Conservation (phyloP, 129 eudicot genomes). For the Dittrichia graveolens region DNA sequence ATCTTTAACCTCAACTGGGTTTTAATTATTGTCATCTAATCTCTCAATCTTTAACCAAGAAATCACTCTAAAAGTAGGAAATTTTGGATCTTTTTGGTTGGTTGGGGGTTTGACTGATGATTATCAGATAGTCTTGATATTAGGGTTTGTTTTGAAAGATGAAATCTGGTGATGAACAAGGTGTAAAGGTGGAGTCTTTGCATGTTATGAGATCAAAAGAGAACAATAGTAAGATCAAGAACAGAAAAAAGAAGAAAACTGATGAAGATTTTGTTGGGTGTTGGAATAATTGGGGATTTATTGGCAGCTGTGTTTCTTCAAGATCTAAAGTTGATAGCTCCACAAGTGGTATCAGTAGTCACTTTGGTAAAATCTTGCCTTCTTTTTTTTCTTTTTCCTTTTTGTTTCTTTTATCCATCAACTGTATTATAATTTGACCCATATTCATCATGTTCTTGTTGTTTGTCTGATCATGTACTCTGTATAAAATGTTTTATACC, state of each 20-base stretch:
- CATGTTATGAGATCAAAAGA: slow-evolving; percentile 58
- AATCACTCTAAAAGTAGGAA: slow-evolving; percentile 26
- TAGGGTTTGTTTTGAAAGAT: slow-evolving; percentile 53
- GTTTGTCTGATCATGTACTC: slow-evolving; percentile 3
- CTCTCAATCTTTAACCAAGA: slow-evolving; percentile 27
- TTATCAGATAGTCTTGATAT: slow-evolving; percentile 34
- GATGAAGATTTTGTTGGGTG: slow-evolving; percentile 64
- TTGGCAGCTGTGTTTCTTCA: slow-evolving; percentile 88
- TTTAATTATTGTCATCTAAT: slow-evolving; percentile 27
- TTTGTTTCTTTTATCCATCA: background rate
- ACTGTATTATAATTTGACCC: slow-evolving; percentile 8
- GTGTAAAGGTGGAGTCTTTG: slow-evolving; percentile 60
- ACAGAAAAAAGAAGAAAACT: slow-evolving; percentile 58
- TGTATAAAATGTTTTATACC: slow-evolving; percentile 6
- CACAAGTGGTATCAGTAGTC: slow-evolving; percentile 74
- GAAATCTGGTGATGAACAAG: slow-evolving; percentile 62
- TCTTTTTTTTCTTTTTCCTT: slow-evolving; percentile 1
- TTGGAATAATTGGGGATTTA: slow-evolving; percentile 74
- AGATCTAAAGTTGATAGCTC: slow-evolving; percentile 99
- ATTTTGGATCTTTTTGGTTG: slow-evolving; percentile 22
- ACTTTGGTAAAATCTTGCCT: slow-evolving; percentile 56
- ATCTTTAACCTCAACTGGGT: slow-evolving; percentile 47
- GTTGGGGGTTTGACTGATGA: slow-evolving; percentile 23
- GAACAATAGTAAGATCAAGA: slow-evolving; percentile 42
- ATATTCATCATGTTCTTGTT: slow-evolving; percentile 10